phyloP scores from a whole-genome alignment of 2,329 filamentous ascomycete species.

The Paracoccidioides brasiliensis region DNA sequence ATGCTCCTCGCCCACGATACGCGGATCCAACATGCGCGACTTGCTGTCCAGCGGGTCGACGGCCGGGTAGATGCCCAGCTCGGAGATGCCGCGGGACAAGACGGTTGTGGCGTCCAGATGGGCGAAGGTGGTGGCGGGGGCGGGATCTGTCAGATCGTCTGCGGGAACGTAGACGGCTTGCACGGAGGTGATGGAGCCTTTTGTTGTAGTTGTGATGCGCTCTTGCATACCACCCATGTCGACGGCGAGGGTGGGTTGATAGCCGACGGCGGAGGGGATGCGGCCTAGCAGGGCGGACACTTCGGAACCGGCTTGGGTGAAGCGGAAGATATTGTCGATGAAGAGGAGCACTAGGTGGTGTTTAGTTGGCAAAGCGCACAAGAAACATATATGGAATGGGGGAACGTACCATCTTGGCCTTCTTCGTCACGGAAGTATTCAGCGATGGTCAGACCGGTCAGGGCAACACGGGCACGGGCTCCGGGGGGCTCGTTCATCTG shows the following conservation, averaged over 20 bases:
- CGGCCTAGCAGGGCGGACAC: constrained; percentile 98
- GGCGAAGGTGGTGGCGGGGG: constrained; percentile 97
- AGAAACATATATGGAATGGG: neutral
- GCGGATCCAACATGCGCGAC: constrained; percentile 98
- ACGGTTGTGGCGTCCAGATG: constrained; percentile 99
- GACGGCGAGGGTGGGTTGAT: constrained; percentile 95
- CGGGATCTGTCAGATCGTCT: constrained; percentile 99
- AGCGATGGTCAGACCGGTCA: constrained; percentile 59
- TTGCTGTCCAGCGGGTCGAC: constrained; percentile 99
- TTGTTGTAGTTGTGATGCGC: constrained; percentile 98
- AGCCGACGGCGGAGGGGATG: constrained; percentile 99
- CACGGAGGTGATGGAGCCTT: constrained; percentile 99
- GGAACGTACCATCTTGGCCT: constrained; percentile 67
- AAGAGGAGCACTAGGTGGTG: constrained; percentile 71
- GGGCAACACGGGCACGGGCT: constrained; percentile 98
- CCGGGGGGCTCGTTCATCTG: constrained; percentile 99
- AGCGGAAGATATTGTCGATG: constrained; percentile 99
- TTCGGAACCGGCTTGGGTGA: constrained; percentile 99
- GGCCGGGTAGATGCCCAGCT: constrained; percentile 99
- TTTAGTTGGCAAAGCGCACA: neutral
- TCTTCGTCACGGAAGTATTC: constrained; percentile 73
- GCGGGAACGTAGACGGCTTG: constrained; percentile 99
- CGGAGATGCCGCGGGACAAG: constrained; percentile 99
- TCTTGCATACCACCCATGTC: constrained; percentile 99
- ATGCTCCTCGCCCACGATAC: constrained; percentile 96